phyloP scores from a whole-genome alignment of 1,284 basidiomycete species.

The Cryptococcus depauperatus region DNA sequence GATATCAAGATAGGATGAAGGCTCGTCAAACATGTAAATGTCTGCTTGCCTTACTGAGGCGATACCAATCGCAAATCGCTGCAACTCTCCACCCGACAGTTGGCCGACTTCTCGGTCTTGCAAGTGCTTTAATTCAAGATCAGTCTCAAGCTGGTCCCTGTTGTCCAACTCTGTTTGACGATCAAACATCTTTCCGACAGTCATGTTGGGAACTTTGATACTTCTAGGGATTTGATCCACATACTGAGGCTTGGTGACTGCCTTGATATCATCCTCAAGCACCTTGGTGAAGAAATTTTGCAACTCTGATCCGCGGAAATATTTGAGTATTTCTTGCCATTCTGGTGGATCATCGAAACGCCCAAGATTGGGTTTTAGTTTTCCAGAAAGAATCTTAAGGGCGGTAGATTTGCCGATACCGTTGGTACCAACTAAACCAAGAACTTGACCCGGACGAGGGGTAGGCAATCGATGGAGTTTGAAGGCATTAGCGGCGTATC shows the following conservation, averaged over 20 bases:
- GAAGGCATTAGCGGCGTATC: slow-evolving; percentile 95
- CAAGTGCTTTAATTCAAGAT: slow-evolving; percentile 77
- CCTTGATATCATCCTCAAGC: slow-evolving; percentile 95
- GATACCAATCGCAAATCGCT: slow-evolving; percentile 67
- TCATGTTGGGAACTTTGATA: slow-evolving; percentile 74
- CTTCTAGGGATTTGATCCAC: slow-evolving; percentile 95
- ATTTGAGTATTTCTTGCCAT: slow-evolving; percentile 94
- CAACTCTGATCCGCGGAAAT: slow-evolving; percentile 92
- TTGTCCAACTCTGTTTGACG: slow-evolving; percentile 54
- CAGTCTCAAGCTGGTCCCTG: slow-evolving; percentile 64
- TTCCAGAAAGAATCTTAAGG: slow-evolving; percentile 87
- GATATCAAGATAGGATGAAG: slow-evolving; percentile 92
- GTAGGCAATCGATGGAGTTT: slow-evolving; percentile 94
- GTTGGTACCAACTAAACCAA: slow-evolving; percentile 93
- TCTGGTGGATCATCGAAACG: slow-evolving; percentile 69
- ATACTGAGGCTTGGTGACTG: slow-evolving; percentile 96
- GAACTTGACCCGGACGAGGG: slow-evolving; percentile 87
- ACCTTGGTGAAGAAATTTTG: slow-evolving; percentile 99
- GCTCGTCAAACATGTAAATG: slow-evolving; percentile 66
- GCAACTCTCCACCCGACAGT: slow-evolving; percentile 89
- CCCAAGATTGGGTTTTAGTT: slow-evolving; percentile 66
- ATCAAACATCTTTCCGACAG: slow-evolving; percentile 81
- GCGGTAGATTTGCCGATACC: slow-evolving; percentile 98
- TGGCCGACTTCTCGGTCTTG: slow-evolving; percentile 73
- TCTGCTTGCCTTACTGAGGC: slow-evolving; percentile 72